Evolutionary conservation across 495 filamentous ascomycete genomes (phyloP).

Genomic region (Glarea lozoyensis): DNA sequence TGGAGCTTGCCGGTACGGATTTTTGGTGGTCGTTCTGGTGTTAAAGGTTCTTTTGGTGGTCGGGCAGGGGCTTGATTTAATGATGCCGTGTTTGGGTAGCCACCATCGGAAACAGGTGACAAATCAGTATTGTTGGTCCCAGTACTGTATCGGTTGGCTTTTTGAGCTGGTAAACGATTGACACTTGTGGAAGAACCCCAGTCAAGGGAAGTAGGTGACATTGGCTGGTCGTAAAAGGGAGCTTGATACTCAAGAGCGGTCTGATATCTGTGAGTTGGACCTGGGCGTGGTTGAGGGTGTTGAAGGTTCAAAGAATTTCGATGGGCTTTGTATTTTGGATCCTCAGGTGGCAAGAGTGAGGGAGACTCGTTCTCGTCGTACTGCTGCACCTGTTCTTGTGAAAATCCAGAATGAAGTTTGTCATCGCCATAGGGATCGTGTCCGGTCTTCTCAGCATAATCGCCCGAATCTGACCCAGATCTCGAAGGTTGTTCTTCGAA

Average conservation of each 20-base stretch:
- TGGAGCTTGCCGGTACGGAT: slow-evolving; percentile 15
- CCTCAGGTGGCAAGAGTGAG: slow-evolving; percentile 64
- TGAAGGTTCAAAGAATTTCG: slow-evolving; percentile 82
- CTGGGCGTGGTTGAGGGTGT: slow-evolving; percentile 82
- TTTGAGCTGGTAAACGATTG: slow-evolving; percentile 20
- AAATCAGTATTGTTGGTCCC: slow-evolving; percentile 25
- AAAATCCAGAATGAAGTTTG: slow-evolving; percentile 59
- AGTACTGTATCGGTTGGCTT: slow-evolving; percentile 34
- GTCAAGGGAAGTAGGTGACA: slow-evolving; percentile 61
- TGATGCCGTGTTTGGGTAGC: slow-evolving; percentile 25
- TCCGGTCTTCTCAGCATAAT: slow-evolving; percentile 59
- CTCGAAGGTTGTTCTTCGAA: slow-evolving; percentile 41
- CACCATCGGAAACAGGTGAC: slow-evolving; percentile 32
- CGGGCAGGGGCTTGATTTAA: slow-evolving; percentile 29
- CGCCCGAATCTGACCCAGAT: slow-evolving; percentile 60
- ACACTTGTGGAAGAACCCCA: slow-evolving; percentile 50
- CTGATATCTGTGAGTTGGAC: slow-evolving; percentile 74
- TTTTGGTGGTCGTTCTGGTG: slow-evolving; percentile 17
- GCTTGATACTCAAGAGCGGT: slow-evolving; percentile 73
- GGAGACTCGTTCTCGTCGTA: slow-evolving; percentile 42
- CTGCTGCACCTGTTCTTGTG: slow-evolving; percentile 24
- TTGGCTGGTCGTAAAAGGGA: slow-evolving; percentile 54
- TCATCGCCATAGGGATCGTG: slow-evolving; percentile 63
- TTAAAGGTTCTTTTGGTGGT: slow-evolving; percentile 43
- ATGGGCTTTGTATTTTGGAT: slow-evolving; percentile 85